These are phyloP conservation scores for Globisporangium recalcitrans DNA, from an alignment of 352 stramenopile genomes.

Conservation along the genomic window DNA sequence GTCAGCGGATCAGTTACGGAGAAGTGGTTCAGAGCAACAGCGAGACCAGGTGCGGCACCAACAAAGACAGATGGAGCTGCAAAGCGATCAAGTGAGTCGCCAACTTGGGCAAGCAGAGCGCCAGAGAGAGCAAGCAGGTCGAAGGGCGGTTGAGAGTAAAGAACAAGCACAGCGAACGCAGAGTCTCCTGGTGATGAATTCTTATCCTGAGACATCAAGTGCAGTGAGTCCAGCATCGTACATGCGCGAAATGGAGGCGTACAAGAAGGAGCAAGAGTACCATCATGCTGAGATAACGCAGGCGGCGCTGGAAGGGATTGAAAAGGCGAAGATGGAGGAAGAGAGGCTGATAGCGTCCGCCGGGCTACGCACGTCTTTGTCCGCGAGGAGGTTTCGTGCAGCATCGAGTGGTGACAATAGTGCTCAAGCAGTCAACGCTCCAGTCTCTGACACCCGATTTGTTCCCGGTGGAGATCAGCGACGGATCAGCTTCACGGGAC, in stretches of 20 bases:
- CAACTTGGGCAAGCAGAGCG: constrained; percentile 1
- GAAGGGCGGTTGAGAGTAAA: background rate
- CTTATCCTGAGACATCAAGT: background rate
- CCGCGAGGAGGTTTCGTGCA: background rate
- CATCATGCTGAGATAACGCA: constrained; percentile 11
- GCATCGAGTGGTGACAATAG: constrained; percentile 4
- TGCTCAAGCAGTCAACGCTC: background rate
- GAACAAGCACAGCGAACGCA: background rate
- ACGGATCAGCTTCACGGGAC: constrained; percentile 12
- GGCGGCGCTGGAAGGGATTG: constrained; percentile 12
- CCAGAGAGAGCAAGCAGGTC: background rate
- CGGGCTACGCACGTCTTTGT: background rate
- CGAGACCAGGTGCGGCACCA: background rate
- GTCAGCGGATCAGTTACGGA: background rate
- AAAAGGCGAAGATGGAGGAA: constrained; percentile 10
- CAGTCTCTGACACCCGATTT: constrained; percentile 4
- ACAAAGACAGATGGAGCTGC: background rate
- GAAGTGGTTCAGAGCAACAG: background rate
- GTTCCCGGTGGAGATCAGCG: constrained; percentile 3
- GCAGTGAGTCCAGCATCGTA: constrained; percentile 11
- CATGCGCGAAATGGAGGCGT: constrained; percentile 12
- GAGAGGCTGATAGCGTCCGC: background rate
- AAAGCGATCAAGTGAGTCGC: background rate
- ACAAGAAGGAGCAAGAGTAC: constrained; percentile 11
- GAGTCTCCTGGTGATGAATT: background rate